Evolutionary conservation across 345 rosid species (phyloP).

Genomic region (Syzygium jambos): DNA sequence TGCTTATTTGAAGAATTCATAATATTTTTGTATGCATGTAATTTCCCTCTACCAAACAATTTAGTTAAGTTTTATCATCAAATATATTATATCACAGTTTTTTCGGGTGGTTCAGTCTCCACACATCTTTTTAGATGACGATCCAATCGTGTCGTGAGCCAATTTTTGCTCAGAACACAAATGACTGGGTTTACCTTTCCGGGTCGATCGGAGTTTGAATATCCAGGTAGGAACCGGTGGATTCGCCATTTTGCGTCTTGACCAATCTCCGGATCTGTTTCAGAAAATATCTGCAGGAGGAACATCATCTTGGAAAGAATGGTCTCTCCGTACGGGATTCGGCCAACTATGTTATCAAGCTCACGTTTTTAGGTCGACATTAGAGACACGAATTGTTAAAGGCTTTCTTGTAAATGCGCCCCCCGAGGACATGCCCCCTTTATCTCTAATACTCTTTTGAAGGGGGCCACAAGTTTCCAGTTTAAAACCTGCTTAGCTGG

Average conservation of each 20-base stretch:
- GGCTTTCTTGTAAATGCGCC: neutral
- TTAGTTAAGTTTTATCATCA: neutral
- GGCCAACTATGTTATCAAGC: neutral
- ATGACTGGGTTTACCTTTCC: neutral
- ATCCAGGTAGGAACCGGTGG: neutral
- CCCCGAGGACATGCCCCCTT: neutral
- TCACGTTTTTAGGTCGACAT: neutral
- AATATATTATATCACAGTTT: neutral
- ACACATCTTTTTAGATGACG: neutral
- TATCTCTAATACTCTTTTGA: neutral
- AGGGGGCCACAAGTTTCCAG: neutral
- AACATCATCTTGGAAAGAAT: neutral
- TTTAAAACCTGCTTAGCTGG: neutral
- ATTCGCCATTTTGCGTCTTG: neutral
- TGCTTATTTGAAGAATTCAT: neutral
- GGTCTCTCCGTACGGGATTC: neutral
- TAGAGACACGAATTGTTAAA: neutral
- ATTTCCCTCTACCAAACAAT: neutral
- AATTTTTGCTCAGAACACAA: neutral
- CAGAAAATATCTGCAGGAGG: neutral
- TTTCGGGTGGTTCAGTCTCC: neutral
- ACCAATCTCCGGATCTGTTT: neutral
- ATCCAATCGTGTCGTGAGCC: neutral
- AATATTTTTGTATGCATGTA: neutral
- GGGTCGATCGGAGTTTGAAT: neutral